phyloP scores from a whole-genome alignment of 2,329 filamentous ascomycete genomes.

The Pleochaeta shiraiana region DNA sequence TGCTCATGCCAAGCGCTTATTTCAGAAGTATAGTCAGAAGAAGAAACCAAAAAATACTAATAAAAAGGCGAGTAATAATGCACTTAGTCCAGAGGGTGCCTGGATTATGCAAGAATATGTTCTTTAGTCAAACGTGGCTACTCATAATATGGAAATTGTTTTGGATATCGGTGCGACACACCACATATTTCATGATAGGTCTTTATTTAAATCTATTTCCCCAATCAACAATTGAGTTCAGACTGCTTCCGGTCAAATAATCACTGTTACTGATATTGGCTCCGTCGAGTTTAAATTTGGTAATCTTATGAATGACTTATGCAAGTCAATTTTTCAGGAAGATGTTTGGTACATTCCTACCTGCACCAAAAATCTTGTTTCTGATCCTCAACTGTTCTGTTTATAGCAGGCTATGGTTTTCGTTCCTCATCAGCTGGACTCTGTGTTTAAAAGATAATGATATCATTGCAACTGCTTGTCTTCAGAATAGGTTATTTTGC shows the following conservation, averaged over 20 bases:
- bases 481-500: background rate
- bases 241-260: background rate
- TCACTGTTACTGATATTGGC: background rate
- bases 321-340: background rate
- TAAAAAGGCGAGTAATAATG: background rate
- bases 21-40: background rate
- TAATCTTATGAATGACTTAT: background rate
- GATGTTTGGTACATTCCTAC: background rate
- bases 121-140: background rate
- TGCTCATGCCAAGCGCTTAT: background rate
- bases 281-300: background rate
- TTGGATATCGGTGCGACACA: background rate
- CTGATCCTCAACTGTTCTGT: background rate
- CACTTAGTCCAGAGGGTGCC: background rate
- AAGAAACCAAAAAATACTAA: background rate
- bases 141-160: background rate
- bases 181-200: background rate
- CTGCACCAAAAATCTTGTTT: background rate
- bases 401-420: background rate
- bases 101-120: background rate
- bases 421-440: background rate
- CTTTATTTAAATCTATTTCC: background rate
- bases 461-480: background rate
- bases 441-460: background rate
- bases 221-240: background rate